These are phyloP conservation scores for Mediolabrus comicus DNA, from an alignment of 108 stramenopile species.

Conservation along the genomic window DNA sequence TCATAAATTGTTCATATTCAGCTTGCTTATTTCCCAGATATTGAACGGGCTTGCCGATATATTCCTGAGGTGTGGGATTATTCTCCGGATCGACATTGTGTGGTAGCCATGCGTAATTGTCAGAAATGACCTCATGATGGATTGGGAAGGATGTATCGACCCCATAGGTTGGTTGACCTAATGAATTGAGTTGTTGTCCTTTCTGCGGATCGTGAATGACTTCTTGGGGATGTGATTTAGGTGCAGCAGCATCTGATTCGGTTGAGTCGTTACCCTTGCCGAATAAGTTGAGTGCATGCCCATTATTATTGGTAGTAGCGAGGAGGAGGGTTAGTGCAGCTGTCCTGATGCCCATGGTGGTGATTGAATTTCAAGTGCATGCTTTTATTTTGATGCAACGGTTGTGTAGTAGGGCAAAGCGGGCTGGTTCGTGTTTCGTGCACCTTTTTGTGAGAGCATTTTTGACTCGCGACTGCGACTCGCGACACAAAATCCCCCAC, in stretches of 20 bases:
- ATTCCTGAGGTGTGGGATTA: slow-evolving; percentile 49
- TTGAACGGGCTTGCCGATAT: slow-evolving; percentile 58
- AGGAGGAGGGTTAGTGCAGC: not conserved
- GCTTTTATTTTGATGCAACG: not conserved
- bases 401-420: not conserved
- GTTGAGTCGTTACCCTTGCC: not conserved
- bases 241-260: not conserved
- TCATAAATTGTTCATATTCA: slow-evolving; percentile 57
- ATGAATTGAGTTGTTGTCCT: slow-evolving; percentile 18
- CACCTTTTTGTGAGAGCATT: too few species aligned
- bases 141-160: slow-evolving; percentile 87
- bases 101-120: slow-evolving; percentile 80
- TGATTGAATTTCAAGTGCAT: not conserved
- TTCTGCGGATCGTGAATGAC: not conserved
- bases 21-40: slow-evolving; percentile 62
- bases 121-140: slow-evolving; percentile 54
- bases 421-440: too few species aligned
- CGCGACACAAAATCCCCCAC: too few species aligned
- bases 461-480: too few species aligned
- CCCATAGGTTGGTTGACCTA: slow-evolving; percentile 61
- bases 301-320: not conserved
- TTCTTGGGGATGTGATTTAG: slow-evolving; percentile 2
- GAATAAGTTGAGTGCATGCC: not conserved
- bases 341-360: not conserved
- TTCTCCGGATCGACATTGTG: slow-evolving; percentile 64